Conservation (phyloP, 2,329 filamentous ascomycete genomes). For the Paracorniculantispora psalliotae region DNA sequence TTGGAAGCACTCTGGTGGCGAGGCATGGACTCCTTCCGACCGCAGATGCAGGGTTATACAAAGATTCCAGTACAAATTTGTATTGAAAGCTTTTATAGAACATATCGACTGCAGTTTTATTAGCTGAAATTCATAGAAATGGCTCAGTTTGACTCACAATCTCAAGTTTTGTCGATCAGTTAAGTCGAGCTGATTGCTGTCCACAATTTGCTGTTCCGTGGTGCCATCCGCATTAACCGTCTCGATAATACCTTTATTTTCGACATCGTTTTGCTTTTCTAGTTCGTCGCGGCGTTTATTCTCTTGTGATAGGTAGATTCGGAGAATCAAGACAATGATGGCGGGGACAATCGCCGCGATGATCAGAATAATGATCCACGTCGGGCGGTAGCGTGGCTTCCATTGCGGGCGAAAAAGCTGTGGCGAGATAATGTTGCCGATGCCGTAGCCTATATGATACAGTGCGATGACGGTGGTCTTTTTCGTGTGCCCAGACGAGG, state of each 20-base stretch:
- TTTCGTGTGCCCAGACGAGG: slow-evolving; percentile 34
- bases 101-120: neutral
- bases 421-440: slow-evolving; percentile 33
- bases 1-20: neutral
- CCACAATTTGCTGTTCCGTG: slow-evolving; percentile 5
- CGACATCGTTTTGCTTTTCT: slow-evolving; percentile 1
- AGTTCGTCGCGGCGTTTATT: slow-evolving; percentile 15
- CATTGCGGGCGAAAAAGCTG: slow-evolving; percentile 24
- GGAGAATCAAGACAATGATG: slow-evolving; percentile 12
- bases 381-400: slow-evolving; percentile 19
- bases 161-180: slow-evolving; percentile 17
- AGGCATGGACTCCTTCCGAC: too few relatives aligned
- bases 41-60: too few relatives aligned
- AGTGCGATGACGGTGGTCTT: slow-evolving; percentile 36
- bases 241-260: slow-evolving; percentile 11
- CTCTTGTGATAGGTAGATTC: slow-evolving; percentile 12
- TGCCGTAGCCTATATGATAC: slow-evolving; percentile 31
- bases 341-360: slow-evolving; percentile 16
- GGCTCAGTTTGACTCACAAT: slow-evolving; percentile 9
- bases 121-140: neutral
- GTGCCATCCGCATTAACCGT: slow-evolving; percentile 12
- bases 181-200: slow-evolving; percentile 16
- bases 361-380: slow-evolving; percentile 19
- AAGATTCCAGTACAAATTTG: too few relatives aligned
- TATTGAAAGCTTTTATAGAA: neutral